Base-by-base conservation (phyloP, 441 rosid genomes). In the Eutrema salsugineum region DNA sequence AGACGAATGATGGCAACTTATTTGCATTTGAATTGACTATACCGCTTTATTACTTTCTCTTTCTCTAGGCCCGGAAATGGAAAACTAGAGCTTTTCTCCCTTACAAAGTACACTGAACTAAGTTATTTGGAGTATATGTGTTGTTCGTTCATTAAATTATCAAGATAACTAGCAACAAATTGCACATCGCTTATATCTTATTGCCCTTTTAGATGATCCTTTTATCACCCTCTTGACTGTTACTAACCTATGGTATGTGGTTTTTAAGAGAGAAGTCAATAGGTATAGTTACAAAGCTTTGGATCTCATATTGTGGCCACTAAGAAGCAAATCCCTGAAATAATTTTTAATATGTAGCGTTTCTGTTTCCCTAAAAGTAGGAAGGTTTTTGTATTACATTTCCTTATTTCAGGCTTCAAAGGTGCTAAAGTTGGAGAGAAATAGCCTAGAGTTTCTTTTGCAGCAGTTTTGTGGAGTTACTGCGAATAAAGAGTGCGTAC, bases 401-500 rank as follows among this genome's bases (percentile, higher is more conserved):
- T 47, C 48, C 61, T 50, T 66, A 11, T 68, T 22, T 76, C 85
- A 93, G 99, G 97, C 97, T 33, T 93, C 98, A 62, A 91, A 87
- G 81, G 91, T 91, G 72, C 74, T 95, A 81, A 88, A 93, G 68
- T 70, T 91, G 90, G 96, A 91, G 76, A 89, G 99, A 80, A 82
- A 87, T 77, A 93, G 98, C 82, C 85, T 95, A 86, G 97, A 95
- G 83, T 80, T 82, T 79, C 94, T 95, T 78, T 79, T 95, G 83
- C 88, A 81, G 39, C 90, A 84, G 79, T 91, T 80, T 73, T 91
- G 98, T 83, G 97, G 85, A 81, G 82, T 93, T 73, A 78, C 88
- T 66, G 98, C 99, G 67, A 95, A 95, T 76, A 95, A 93, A 87
- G 94, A 93, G 98, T 94, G 78, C 54, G 92, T 81, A 53, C 46